phyloP scores from a whole-genome alignment of 208 protist genomes.

The Wallacemonas collosoma region DNA sequence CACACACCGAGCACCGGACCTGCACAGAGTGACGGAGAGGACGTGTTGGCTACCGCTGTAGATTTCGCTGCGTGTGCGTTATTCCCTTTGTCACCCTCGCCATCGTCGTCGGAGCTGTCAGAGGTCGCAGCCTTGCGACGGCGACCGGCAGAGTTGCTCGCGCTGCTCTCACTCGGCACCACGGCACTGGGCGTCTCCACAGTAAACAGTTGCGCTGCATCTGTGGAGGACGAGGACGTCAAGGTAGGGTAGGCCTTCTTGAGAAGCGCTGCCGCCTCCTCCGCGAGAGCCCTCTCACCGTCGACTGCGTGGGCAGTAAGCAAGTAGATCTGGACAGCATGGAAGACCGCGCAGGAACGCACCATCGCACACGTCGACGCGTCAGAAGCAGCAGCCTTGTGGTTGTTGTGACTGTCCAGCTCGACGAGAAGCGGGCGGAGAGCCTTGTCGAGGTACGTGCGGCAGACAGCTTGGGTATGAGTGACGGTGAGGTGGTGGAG shows the following conservation, averaged over 20 bases:
- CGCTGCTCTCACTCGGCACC: background rate
- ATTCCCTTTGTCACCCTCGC: constrained; percentile 8
- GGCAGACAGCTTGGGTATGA: constrained; percentile 12
- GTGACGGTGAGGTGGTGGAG: constrained; percentile 32
- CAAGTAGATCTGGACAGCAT: constrained; percentile 45
- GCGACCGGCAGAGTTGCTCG: background rate
- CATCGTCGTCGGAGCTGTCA: constrained; percentile 16
- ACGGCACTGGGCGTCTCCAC: background rate
- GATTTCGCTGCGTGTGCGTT: background rate
- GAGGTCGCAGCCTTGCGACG: background rate
- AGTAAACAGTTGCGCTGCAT: background rate
- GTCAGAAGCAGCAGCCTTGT: constrained; percentile 17
- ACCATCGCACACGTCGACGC: constrained; percentile 8
- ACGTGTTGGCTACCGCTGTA: background rate
- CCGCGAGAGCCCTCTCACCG: background rate
- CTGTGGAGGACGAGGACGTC: background rate
- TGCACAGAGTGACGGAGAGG: background rate
- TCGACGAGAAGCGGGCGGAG: constrained; percentile 23
- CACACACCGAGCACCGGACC: background rate
- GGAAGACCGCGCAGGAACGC: constrained; percentile 33
- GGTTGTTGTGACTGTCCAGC: background rate
- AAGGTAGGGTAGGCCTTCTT: constrained; percentile 3
- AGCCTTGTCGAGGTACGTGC: constrained; percentile 23
- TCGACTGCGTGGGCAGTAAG: constrained; percentile 2
- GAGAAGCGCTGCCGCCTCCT: constrained; percentile 14